Base-by-base conservation (phyloP, 2,329 filamentous ascomycete species). In the Fusarium nodosum region DNA sequence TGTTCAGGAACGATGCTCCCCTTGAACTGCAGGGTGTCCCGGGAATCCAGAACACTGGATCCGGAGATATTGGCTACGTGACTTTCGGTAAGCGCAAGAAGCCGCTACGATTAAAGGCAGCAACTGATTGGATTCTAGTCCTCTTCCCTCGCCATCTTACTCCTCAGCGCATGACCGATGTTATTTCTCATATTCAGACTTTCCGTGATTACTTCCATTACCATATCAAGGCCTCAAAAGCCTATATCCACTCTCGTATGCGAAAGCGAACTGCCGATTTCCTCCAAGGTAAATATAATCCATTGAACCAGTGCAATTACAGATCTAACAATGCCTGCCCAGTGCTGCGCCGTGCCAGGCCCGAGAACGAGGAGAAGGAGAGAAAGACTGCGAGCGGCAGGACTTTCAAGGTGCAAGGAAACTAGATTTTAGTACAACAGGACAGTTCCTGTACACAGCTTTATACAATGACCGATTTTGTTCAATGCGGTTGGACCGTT, bases 151-250 rank as follows among this genome's bases (percentile, higher is more conserved):
- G 96, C 70, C 97, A 99, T 81, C 86, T 99, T 71, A 95, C 94
- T 16, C 89, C 90, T 16, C 93, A 97, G 81, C 89, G 94, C 78
- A 93, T 97, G 83, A 91, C 93, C 64, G 94, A 97, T 72, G 94
- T 97, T 79, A 99, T 99, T 74, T 97, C 94, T 52, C 97, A 99
- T 80, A 98, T 99, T 76, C 97, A 99, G 83, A 99, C 96, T 16
- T 99, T 99, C 92, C 93, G 96, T 72, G 96, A 99, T 79, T 99
- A 99, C 82, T 99, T 99, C 86, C 96, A 99, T 82, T 99, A 99
- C 81, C 96, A 99, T 82, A 99, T 99, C 83, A 99, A 99, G 84
- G 97, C 96, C 31, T 97, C 94, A 68, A 99, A 99, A 86, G 96
- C 97, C 55, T 99, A 97, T 78, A 99, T 99, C 72, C 96, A 99